Percentiles rank a stretch among this genome's conserved stretches.
Conservation (phyloP, 1,284 basidiomycete species). For the Trichosporon faecale region DNA sequence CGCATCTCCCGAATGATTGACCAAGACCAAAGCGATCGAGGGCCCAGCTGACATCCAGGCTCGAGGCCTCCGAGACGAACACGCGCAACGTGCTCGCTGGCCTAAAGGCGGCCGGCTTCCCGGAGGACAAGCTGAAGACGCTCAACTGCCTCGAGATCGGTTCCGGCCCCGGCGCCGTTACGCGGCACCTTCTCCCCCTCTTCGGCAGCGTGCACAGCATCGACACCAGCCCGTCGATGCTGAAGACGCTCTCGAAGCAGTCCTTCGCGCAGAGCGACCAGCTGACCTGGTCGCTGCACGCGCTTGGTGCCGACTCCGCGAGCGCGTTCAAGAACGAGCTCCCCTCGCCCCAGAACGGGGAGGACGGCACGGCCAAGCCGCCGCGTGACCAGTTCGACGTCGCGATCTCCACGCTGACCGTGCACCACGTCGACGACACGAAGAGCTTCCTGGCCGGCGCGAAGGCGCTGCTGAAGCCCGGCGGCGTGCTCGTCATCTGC, state of each 20-base stretch:
- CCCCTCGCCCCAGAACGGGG: slow-evolving; percentile 25
- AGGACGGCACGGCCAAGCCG: slow-evolving; percentile 23
- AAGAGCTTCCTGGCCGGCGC: slow-evolving; percentile 17
- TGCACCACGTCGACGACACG: slow-evolving; percentile 39
- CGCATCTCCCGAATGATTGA: too few species aligned
- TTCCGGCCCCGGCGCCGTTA: slow-evolving; percentile 41
- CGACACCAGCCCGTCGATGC: slow-evolving; percentile 40
- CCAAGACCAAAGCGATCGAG: too few species aligned
- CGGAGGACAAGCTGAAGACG: slow-evolving; percentile 14
- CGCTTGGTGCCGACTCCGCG: slow-evolving; percentile 24
- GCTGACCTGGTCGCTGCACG: slow-evolving; percentile 25
- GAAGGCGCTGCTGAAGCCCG: slow-evolving; percentile 18
- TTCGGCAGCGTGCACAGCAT: slow-evolving; percentile 39
- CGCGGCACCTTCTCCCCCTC: slow-evolving; percentile 25
- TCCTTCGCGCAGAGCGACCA: slow-evolving; percentile 11
- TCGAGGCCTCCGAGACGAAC: slow-evolving; percentile 30
- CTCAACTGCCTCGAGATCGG: slow-evolving; percentile 39
- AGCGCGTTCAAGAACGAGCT: slow-evolving; percentile 20
- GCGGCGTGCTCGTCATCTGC: slow-evolving; percentile 17
- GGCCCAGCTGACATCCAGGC: slow-evolving; percentile 19
- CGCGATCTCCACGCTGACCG: slow-evolving; percentile 35
- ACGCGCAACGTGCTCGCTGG: slow-evolving; percentile 27
- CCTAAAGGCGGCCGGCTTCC: slow-evolving; percentile 22
- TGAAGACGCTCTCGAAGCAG: slow-evolving; percentile 27
- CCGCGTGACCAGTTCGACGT: slow-evolving; percentile 32